Conservation (phyloP, 192 early-diverging fungal genomes). For the Powellomyces hirtus region DNA sequence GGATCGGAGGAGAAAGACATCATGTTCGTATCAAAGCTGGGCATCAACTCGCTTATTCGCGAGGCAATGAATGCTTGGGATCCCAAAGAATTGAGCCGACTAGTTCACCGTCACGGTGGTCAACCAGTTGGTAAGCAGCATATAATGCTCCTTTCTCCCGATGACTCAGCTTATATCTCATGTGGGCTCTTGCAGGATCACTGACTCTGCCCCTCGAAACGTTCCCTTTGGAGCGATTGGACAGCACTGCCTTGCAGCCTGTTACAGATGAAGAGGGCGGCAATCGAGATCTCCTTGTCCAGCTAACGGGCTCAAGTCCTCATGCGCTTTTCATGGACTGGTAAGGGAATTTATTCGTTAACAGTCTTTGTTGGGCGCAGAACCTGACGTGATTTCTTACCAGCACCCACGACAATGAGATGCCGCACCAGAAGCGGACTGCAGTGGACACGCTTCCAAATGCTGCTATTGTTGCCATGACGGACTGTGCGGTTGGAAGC, state of each 20-base stretch:
- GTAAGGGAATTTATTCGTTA: slow-evolving; percentile 19
- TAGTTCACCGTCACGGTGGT: slow-evolving; percentile 90
- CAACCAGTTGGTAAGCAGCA: slow-evolving; percentile 71
- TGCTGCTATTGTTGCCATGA: slow-evolving; percentile 86
- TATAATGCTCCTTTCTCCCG: no score
- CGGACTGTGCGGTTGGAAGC: slow-evolving; percentile 87
- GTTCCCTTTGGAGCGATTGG: slow-evolving; percentile 73
- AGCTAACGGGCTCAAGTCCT: slow-evolving; percentile 74
- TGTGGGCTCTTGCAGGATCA: slow-evolving; percentile 48
- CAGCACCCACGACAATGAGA: slow-evolving; percentile 97
- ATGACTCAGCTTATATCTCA: background rate
- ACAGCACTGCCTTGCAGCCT: background rate
- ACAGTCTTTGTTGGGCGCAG: background rate
- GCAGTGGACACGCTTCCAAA: slow-evolving; percentile 91
- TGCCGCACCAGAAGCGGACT: slow-evolving; percentile 85
- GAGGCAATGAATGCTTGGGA: slow-evolving; percentile 99
- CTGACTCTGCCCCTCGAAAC: slow-evolving; percentile 45
- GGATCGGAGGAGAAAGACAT: slow-evolving; percentile 93
- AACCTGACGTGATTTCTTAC: background rate
- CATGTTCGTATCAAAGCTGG: slow-evolving; percentile 85
- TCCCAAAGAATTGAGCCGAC: slow-evolving; percentile 79
- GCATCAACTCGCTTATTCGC: slow-evolving; percentile 94
- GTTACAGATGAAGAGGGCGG: slow-evolving; percentile 27
- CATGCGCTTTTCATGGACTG: slow-evolving; percentile 98
- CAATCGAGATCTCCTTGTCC: slow-evolving; percentile 45